Evolutionary conservation across 257 asterid species (phyloP), one percentile per base, ranked within the genome.

Genomic region (Jacaranda mimosifolia): DNA sequence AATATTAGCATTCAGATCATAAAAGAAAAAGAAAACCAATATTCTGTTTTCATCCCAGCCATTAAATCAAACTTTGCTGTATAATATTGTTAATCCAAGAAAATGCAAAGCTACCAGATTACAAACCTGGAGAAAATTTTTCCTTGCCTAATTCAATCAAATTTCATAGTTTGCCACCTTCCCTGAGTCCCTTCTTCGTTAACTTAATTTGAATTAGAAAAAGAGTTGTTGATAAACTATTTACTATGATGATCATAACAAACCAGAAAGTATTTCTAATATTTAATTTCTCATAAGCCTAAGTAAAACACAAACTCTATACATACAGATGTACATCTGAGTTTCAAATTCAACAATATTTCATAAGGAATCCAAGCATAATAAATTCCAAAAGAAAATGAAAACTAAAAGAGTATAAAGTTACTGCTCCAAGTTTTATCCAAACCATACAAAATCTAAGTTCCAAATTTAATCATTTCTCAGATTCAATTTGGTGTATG

Each of bases 211-310:
- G 46, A 42, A 52, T 45, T 49, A 36, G 9, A 38, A 19, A 66
- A 46, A 56, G 9, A 39, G 56, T 55, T 26, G 58, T 56, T 40
- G 66, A 63, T 71, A 74, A 26, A 70, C 45, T 70, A 69, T 51
- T 63, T 63, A 46, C 65, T 52, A 36, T 70, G 65, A 46, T 59
- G 8, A 48, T 72, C 51, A 10, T 68, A 46, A 45, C 42, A 66
- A 45, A 65, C 60, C 40, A 64, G 13, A 35, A 51, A 69, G 32
- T 26, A 9, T 63, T 46, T 48, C 59, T 67, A 36, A 48, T 9
- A 48, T 65, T 46, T 4, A 13, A 11, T 35, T 11, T 26, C 46
- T 49, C 73, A 69, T 69, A 14, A 0, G 13, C 58, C 32, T 6
- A 74, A 17, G 63, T 38, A 39, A 74, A 48, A 35, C 52, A 64